These are phyloP conservation scores for Amanita rubescens DNA, from an alignment of 768 basidiomycete species.

Conservation along the genomic window DNA sequence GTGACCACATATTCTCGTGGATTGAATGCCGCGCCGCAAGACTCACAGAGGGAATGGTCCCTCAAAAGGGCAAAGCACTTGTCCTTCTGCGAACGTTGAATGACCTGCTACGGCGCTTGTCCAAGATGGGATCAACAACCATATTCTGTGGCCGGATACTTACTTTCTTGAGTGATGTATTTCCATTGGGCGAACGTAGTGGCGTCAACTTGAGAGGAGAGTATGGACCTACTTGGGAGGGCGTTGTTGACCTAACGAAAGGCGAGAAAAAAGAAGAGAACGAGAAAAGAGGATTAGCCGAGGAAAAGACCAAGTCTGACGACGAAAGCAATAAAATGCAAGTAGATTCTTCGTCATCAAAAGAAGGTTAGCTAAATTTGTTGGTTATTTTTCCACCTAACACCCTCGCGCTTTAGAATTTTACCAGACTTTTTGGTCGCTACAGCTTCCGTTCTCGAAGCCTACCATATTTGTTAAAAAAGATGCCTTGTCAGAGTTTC, in stretches of 20 bases:
- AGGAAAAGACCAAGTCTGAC: conserved; percentile 18
- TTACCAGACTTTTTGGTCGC: conserved; percentile 85
- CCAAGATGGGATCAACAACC: conserved; percentile 79
- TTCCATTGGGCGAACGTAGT: conserved; percentile 82
- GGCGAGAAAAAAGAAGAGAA: conserved; percentile 24
- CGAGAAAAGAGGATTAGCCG: conserved; percentile 20
- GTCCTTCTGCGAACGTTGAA: conserved; percentile 80
- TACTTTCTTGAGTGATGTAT: conserved; percentile 79
- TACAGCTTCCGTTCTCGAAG: conserved; percentile 80
- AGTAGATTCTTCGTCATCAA: conserved; percentile 45
- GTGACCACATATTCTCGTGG: conserved; percentile 85
- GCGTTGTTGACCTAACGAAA: conserved; percentile 37
- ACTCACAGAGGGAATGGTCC: conserved; percentile 72
- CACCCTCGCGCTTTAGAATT: conserved; percentile 41
- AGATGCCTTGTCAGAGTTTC: conserved; percentile 55
- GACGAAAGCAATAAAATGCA: conserved; percentile 49
- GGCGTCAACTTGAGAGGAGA: conserved; percentile 90
- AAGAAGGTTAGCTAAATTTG: conserved; percentile 42
- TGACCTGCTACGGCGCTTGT: conserved; percentile 78
- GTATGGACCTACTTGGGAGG: conserved; percentile 75
- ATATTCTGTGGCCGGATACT: conserved; percentile 87
- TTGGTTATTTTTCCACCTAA: not conserved
- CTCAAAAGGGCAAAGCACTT: conserved; percentile 84
- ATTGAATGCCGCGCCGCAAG: conserved; percentile 66
- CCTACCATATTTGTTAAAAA: conserved; percentile 61